Evolutionary conservation across 164 flowering plant species (phyloP), one percentile per base, ranked within the genome.

Genomic region (Echeveria elegans): DNA sequence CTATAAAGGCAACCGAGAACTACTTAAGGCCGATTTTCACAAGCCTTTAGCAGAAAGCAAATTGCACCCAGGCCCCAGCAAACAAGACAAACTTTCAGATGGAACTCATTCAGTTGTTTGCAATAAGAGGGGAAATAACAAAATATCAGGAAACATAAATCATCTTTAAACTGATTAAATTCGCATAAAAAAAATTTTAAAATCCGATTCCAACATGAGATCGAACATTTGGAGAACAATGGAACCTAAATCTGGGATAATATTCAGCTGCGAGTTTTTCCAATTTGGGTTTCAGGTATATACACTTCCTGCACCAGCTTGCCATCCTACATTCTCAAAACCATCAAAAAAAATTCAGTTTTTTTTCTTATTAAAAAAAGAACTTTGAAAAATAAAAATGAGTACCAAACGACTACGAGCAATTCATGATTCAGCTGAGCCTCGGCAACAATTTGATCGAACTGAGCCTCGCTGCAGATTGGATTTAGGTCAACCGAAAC

Each of bases 251-350:
- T 92, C 96, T 88, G 34, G 87, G 90, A 72, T 81, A 66, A 74
- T 84, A 85, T 14, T 86, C 89, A 23, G 88, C 85, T 2, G 96
- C 98, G 77, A 89, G 66, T 72, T 84, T 92, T 77, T 89, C 96
- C 81, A 89, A 68, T 71, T 92, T 88, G 28, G 98, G 98, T 75
- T 92, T 92, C 78, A 92, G 75, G 77, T 86, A 86, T 73, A 92
- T 82, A 67, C 94, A 92, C 77, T 92, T 89, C 70, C 94, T 84
- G 87, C 96, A 89, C 96, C 96, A 92, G 75, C 66, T 79, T 68
- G 97, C 97, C 86, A 84, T 83, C 97, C 96, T 91, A 79, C 83
- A 85, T 48, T 32, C 11, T 21, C 74, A n/a, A 67, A 63, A 3
- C 43, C 64, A 61, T 29, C 38, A 61, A 61, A n/a, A n/a, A n/a